Evolutionary conservation across 345 rosid species (phyloP), one percentile per base, ranked within the genome.

Genomic region (Populus euphratica): DNA sequence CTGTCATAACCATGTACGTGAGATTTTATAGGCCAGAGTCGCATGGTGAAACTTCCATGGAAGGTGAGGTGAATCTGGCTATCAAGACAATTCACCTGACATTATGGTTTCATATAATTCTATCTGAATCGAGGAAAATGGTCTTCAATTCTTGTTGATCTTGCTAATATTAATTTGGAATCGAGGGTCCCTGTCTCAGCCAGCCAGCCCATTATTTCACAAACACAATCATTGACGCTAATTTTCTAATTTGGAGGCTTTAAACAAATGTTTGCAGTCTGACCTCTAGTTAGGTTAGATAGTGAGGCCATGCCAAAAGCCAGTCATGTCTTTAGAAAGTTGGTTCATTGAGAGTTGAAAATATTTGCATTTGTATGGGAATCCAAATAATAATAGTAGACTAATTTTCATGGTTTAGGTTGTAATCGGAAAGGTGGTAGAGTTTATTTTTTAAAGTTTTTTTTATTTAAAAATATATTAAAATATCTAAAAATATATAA

Each of bases 381-480:
- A 17, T 50, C 56, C 9, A 50, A 6, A 18, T 50, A 17, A 17
- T 5, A 16, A 5, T 44, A 44, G 44, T 10, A 41, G 44, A 47
- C 14, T 11, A 47, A 3, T 12, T 47, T 47, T 1, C 50, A 47
- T 47, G 50, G 50, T 14, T 44, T 13, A 12, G 17, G 36, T 33
- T 4, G 5, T 4, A 5, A 33, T 4, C 0, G 36, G 0, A 0
- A 4, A 5, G 5, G 5, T 0, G 36, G 5, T 33, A 33, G 5
- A 0, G 5, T 33, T 33, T 33, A 33, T 4, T 33, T 33, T 33
- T 33, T 33, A 4, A 33, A 33, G 4, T 33, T 2, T 33, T 33
- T 33, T 33, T 33, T 0, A 33, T 33, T 33, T 33, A 4, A 2
- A 31, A 33, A 33, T 33, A 0, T 33, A 33, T 33, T 33, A 33